A percentile compares a stretch with the other conserved stretches of the same genome.
Conservation (phyloP, 192 early-diverging fungal genomes). For the Entophlyctis helioformis region DNA sequence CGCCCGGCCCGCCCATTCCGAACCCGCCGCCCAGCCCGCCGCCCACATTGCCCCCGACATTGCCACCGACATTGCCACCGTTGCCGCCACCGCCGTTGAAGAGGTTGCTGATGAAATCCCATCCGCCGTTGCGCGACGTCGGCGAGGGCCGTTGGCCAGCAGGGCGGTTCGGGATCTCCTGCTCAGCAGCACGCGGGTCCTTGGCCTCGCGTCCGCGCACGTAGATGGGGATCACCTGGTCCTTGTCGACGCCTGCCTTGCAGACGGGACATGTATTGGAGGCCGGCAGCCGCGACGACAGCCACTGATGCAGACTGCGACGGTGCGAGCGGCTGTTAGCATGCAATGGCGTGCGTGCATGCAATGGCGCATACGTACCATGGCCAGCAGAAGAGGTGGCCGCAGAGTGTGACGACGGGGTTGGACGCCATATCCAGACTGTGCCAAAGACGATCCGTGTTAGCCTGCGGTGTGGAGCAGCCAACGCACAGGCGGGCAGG, state of each 20-base stretch:
- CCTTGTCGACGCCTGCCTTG: constrained; percentile 26
- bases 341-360: not conserved
- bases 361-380: not conserved
- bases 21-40: too few relatives aligned
- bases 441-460: too few relatives aligned
- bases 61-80: too few relatives aligned
- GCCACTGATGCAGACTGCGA: constrained; percentile 13
- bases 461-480: too few relatives aligned
- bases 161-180: constrained; percentile 18
- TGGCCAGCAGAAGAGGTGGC: constrained; percentile 38
- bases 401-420: constrained; percentile 34
- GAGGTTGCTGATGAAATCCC: too few relatives aligned
- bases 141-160: constrained; percentile 18
- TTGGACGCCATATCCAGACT: constrained; percentile 32
- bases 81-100: too few relatives aligned
- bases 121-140: constrained; percentile 8
- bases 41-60: too few relatives aligned
- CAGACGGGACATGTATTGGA: constrained; percentile 33
- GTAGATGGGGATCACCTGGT: constrained; percentile 31
- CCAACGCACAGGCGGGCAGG: too few relatives aligned
- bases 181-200: constrained; percentile 3
- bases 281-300: constrained; percentile 4
- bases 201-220: constrained; percentile 13
- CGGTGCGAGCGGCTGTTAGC: not conserved
- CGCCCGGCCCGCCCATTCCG: too few relatives aligned